Evolutionary conservation across 257 asterid species (phyloP), one percentile per base, ranked within the genome.

Genomic region (Cinchona pubescens): DNA sequence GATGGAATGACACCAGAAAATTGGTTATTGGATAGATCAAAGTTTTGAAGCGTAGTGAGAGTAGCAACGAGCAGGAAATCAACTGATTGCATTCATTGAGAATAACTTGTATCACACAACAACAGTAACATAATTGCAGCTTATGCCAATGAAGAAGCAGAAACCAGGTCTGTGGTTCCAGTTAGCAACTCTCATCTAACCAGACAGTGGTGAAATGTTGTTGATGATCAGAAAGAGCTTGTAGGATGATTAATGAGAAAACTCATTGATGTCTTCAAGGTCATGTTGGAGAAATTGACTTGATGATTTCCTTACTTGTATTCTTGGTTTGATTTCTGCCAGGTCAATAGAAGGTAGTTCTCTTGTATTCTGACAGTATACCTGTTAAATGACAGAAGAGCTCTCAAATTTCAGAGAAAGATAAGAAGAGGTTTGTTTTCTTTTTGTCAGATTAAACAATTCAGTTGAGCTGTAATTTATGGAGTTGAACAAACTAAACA

Each of bases 131-230:
- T 74, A 51, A 43, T 30, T 8, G 27, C 89, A 85, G 37, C 38
- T 70, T 32, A 87, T 83, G 9, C 62, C 75, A 0, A 86, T 85
- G 83, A 85, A 87, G 84, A 70, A 79, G 81, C 85, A 87, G 18
- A 77, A 83, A 15, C 75, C 38, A 27, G 49, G 79, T 29, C 23
- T 38, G 40, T 81, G 77, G 3, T 45, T 45, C 25, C 40, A 45
- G 73, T 85, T 79, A 2, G 77, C 76, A 55, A 84, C 87, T 34
- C 37, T 72, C 84, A 83, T 0, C 87, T 79, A 0, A 42, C 55
- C 19, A 69, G 51, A 59, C 84, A 78, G 79, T 74, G 84, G 19
- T 10, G 75, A n/a, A 82, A 61, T 46, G 84, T 30, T 68, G 73
- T 1, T 72, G 53, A 71, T 66, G 79, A 21, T 72, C 75, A 25